Percentiles rank a stretch among this genome's conserved stretches.
Conservation (phyloP, 2,329 filamentous ascomycete species). For the Neurospora sp. region DNA sequence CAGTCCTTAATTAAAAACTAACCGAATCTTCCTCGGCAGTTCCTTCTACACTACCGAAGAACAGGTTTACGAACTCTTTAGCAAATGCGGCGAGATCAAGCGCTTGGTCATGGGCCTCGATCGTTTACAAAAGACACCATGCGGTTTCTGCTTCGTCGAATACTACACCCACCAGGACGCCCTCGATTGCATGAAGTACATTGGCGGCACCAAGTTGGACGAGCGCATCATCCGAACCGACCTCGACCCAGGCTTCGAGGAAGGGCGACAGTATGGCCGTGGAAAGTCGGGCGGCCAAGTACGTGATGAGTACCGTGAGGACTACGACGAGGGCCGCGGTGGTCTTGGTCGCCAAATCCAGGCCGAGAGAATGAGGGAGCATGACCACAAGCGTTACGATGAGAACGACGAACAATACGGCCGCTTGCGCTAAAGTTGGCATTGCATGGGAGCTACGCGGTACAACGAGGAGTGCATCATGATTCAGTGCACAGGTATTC, state of each 20-base stretch:
- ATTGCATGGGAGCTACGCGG: background rate
- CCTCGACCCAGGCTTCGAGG: slow-evolving; percentile 88
- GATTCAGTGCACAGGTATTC: background rate
- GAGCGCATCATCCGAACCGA: slow-evolving; percentile 95
- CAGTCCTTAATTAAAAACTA: slow-evolving; percentile 2
- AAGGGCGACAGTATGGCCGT: slow-evolving; percentile 90
- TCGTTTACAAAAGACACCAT: slow-evolving; percentile 93
- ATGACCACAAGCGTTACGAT: slow-evolving; percentile 5
- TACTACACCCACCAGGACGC: slow-evolving; percentile 98
- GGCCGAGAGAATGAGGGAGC: slow-evolving; percentile 32
- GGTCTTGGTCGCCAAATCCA: slow-evolving; percentile 75
- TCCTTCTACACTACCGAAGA: slow-evolving; percentile 99
- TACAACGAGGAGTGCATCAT: background rate
- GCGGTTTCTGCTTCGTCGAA: slow-evolving; percentile 98
- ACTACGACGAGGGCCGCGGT: slow-evolving; percentile 90
- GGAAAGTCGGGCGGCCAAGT: slow-evolving; percentile 96
- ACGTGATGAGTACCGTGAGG: slow-evolving; percentile 92
- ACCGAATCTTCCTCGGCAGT: slow-evolving; percentile 30
- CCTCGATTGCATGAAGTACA: slow-evolving; percentile 96
- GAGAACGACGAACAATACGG: slow-evolving; percentile 4
- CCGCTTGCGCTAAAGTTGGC: background rate
- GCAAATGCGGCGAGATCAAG: slow-evolving; percentile 96
- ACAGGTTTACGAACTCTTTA: slow-evolving; percentile 94
- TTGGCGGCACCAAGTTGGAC: slow-evolving; percentile 95
- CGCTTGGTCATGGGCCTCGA: slow-evolving; percentile 96